Evolutionary conservation across 129 eudicot genomes (phyloP).

Genomic region (Flaveria bidentis): DNA sequence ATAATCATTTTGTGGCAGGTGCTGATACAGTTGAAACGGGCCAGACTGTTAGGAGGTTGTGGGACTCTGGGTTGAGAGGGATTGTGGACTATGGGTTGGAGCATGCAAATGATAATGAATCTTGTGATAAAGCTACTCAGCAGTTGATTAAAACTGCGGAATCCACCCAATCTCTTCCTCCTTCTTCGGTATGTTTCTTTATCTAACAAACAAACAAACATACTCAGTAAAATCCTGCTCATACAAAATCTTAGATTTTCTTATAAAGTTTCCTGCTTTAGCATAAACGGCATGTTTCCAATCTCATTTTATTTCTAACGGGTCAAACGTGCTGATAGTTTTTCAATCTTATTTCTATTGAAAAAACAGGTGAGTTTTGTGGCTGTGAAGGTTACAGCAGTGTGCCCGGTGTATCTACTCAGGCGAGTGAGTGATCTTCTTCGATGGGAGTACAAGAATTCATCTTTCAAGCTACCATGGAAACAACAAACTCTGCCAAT

Average conservation of each 20-base stretch:
- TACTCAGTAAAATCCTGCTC: too few relatives aligned
- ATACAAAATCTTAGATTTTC: too few relatives aligned
- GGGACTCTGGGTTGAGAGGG: constrained; percentile 59
- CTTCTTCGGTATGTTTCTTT: constrained; percentile 50
- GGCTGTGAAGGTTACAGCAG: constrained; percentile 83
- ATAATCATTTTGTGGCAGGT: constrained; percentile 80
- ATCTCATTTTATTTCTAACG: too few relatives aligned
- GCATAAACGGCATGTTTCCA: too few relatives aligned
- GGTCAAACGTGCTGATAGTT: background rate
- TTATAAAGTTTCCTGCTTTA: background rate
- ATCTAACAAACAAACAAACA: too few relatives aligned
- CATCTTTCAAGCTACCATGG: constrained; percentile 77
- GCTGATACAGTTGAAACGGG: constrained; percentile 54
- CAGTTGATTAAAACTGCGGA: constrained; percentile 57
- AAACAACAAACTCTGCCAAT: constrained; percentile 68
- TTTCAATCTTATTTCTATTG: background rate
- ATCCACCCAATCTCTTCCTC: constrained; percentile 48
- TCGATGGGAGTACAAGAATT: constrained; percentile 71
- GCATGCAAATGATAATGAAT: constrained; percentile 66
- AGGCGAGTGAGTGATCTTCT: constrained; percentile 74
- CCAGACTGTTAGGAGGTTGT: constrained; percentile 47
- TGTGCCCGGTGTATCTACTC: constrained; percentile 57
- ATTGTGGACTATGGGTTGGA: constrained; percentile 86
- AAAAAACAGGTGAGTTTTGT: constrained; percentile 72
- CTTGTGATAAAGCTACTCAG: constrained; percentile 59